A percentile compares a stretch with the other conserved stretches of the same genome.
Evolutionary conservation across 2,329 filamentous ascomycete genomes (phyloP).

Genomic region (Drechslera avenae): DNA sequence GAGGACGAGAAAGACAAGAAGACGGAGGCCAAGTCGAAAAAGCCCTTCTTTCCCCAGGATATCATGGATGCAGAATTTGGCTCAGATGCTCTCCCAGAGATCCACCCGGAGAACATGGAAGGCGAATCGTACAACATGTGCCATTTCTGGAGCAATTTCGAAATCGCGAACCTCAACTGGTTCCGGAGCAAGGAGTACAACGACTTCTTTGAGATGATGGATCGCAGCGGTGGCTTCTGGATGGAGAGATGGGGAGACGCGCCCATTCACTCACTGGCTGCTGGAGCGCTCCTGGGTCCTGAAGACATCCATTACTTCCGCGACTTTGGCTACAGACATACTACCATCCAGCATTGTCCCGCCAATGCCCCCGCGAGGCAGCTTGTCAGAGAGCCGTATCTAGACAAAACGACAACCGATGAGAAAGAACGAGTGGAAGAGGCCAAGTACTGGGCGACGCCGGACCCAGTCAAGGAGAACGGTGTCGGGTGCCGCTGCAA

Average conservation of each 20-base stretch:
- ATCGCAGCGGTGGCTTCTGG: constrained; percentile 97
- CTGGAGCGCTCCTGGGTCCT: constrained; percentile 80
- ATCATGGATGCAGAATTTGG: constrained; percentile 77
- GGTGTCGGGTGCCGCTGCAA: constrained; percentile 95
- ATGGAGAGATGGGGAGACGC: constrained; percentile 99
- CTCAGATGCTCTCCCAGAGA: constrained; percentile 72
- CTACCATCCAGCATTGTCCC: constrained; percentile 97
- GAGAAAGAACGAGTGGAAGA: constrained; percentile 87
- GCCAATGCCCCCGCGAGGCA: constrained; percentile 92
- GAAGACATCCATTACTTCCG: constrained; percentile 97
- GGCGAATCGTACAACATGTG: constrained; percentile 99
- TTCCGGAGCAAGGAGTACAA: constrained; percentile 97
- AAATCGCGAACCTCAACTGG: constrained; percentile 92
- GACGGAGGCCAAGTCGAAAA: constrained; percentile 68
- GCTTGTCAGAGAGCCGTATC: constrained; percentile 76
- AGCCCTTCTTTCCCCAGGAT: constrained; percentile 76
- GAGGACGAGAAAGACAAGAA: constrained; percentile 61
- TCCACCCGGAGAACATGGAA: constrained; percentile 93
- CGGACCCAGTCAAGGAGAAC: constrained; percentile 88
- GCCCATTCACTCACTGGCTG: constrained; percentile 95
- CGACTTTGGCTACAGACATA: constrained; percentile 97
- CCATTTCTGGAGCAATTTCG: constrained; percentile 99
- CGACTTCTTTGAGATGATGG: constrained; percentile 99
- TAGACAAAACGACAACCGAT: constrained; percentile 80
- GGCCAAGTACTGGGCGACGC: constrained; percentile 93